A percentile compares a stretch with the other conserved stretches of the same genome.
phyloP scores from a whole-genome alignment of 2,329 filamentous ascomycete species.

The Colletotrichum spaethianum region DNA sequence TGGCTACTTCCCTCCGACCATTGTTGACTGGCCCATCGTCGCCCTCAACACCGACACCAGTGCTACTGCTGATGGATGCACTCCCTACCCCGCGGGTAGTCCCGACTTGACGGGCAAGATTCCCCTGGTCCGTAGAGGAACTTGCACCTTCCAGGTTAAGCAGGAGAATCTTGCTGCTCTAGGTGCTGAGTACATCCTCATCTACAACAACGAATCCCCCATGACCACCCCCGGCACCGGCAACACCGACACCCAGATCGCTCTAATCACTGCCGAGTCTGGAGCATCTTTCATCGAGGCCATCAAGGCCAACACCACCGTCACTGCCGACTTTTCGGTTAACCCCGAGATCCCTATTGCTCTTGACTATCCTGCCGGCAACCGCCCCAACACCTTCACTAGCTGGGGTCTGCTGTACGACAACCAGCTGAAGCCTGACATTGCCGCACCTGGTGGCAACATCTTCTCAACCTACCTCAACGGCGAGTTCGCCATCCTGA shows the following conservation, averaged over 20 bases:
- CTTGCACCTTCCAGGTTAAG: conserved; percentile 49
- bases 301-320: conserved; percentile 45
- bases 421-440: conserved; percentile 58
- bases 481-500: conserved; percentile 56
- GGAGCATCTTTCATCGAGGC: conserved; percentile 47
- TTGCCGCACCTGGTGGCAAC: conserved; percentile 59
- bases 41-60: conserved; percentile 47
- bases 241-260: conserved; percentile 42
- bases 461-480: conserved; percentile 59
- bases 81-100: conserved; percentile 44
- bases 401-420: conserved; percentile 61
- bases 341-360: conserved; percentile 44
- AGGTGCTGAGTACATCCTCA: conserved; percentile 48
- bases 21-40: conserved; percentile 51
- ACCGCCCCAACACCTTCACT: conserved; percentile 55
- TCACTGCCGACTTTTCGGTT: conserved; percentile 50
- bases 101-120: conserved; percentile 21
- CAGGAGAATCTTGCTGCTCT: conserved; percentile 47
- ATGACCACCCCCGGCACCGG: conserved; percentile 38
- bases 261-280: conserved; percentile 43
- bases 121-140: conserved; percentile 50
- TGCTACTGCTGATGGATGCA: conserved; percentile 46
- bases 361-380: conserved; percentile 48
- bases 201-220: conserved; percentile 49
- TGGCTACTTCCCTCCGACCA: conserved; percentile 50